Base-by-base conservation (phyloP, 1,139 yeast species). In the Kluyveromyces sp. region DNA sequence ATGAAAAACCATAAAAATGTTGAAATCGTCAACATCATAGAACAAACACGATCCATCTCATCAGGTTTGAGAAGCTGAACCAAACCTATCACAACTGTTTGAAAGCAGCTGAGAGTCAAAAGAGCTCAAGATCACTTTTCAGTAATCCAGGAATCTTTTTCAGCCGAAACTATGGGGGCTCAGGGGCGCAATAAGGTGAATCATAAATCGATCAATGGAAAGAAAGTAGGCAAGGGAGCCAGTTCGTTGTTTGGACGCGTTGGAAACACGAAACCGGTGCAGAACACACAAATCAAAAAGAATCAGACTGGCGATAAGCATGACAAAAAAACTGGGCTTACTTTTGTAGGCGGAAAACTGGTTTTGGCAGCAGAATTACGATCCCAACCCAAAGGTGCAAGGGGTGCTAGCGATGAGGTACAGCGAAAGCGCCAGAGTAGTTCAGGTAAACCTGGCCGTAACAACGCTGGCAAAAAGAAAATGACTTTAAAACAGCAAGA, bases 271-370 rank as follows among this genome's bases (percentile, higher is more conserved):
- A 29, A 11, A 22, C 26, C 26, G 12, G 26, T n/a, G 11, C 32
- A 25, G n/a, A 11, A n/a, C 25, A 31, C 26, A n/a, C 19, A 19
- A 13, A 11, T 6, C 20, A 25, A 16, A 34, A 18, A 41, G 35
- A 46, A 41, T 32, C 36, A 37, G 13, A 13, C 32, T 16, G 17
- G 15, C 2, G 26, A n/a, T 15, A 33, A 28, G 32, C 26, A 6
- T 8, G 43, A 37, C n/a, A 22, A 19, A 3, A 45, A 40, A 28
- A 46, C 43, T 32, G 61, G 54, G 3, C 48, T 49, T 32, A 54
- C 47, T 20, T 59, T 56, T n/a, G 54, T 57, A 6, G 49, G 54
- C 38, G 64, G 63, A 17, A 55, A 47, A 41, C 43, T 60, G n/a
- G 49, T 58, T 11, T 44, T 50, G 36, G 55, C 53, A 2, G 47